A percentile compares a stretch with the other conserved stretches of the same genome.
These are phyloP conservation scores for Paxillus involutus DNA, from an alignment of 768 basidiomycete species.

Conservation along the genomic window DNA sequence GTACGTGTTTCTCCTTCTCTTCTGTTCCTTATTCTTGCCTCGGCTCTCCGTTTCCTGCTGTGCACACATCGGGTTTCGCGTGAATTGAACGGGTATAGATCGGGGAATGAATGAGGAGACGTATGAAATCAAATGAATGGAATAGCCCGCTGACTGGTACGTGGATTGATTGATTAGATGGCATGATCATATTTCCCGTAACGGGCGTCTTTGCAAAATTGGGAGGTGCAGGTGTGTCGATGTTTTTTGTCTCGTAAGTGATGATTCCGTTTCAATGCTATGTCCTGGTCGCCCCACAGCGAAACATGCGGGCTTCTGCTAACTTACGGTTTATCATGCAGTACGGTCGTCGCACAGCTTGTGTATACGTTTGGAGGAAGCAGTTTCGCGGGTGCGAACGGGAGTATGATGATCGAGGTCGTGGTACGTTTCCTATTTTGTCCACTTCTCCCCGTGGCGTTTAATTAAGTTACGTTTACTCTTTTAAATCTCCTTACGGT, in stretches of 20 bases:
- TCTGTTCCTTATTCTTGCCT: neutral
- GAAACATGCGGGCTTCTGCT: too few relatives aligned
- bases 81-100: conserved; percentile 4
- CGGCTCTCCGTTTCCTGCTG: neutral
- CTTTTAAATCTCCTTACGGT: too few relatives aligned
- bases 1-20: conserved; percentile 45
- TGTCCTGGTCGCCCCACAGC: too few relatives aligned
- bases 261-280: neutral
- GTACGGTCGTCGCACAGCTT: conserved; percentile 77
- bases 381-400: conserved; percentile 86
- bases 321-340: conserved; percentile 20
- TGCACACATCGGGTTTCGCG: neutral
- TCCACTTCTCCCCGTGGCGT: neutral
- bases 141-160: conserved; percentile 1
- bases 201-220: conserved; percentile 76
- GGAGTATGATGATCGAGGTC: conserved; percentile 98
- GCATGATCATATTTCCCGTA: conserved; percentile 95
- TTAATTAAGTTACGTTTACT: neutral
- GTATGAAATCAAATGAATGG: neutral
- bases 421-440: conserved; percentile 56
- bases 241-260: conserved; percentile 86
- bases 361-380: conserved; percentile 86
- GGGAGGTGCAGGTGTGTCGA: conserved; percentile 88
- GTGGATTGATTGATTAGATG: conserved; percentile 49
- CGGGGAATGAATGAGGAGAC: neutral